phyloP scores from a whole-genome alignment of 441 rosid species.

The Populus tomentosa region DNA sequence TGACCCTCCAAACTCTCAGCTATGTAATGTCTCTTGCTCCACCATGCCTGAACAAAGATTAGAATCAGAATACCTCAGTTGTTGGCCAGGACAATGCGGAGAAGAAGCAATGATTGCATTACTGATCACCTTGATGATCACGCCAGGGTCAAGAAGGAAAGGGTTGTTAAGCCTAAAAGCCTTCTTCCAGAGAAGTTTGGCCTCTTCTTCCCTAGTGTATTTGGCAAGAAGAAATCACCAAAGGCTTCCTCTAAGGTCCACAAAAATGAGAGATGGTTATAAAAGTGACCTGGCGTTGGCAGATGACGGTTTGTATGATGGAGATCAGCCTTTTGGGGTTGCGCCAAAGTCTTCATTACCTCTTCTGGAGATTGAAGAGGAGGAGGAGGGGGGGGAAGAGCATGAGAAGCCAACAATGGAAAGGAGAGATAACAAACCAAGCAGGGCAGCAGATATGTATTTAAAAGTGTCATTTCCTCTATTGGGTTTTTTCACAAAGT shows the following conservation, averaged over 20 bases:
- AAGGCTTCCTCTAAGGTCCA: background rate
- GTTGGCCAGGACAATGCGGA: conserved; percentile 26
- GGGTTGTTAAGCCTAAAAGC: background rate
- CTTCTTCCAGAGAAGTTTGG: conserved; percentile 23
- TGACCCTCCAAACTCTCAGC: background rate
- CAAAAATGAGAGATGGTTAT: background rate
- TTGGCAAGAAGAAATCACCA: conserved; percentile 22
- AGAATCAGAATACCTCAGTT: conserved; percentile 23
- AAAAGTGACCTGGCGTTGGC: background rate
- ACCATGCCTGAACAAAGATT: conserved; percentile 15
- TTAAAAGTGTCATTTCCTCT: conserved; percentile 1
- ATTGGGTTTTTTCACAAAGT: background rate
- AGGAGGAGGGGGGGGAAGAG: conserved; percentile 1
- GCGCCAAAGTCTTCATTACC: background rate
- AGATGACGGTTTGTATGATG: background rate
- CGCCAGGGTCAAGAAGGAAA: conserved; percentile 15
- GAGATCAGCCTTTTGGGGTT: background rate
- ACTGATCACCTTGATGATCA: background rate
- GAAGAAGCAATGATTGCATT: background rate
- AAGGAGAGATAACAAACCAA: background rate
- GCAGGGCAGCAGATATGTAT: background rate
- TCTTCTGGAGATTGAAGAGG: conserved; percentile 2
- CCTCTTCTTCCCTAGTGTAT: conserved; percentile 24
- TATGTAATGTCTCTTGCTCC: conserved; percentile 5
- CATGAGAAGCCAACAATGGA: conserved; percentile 4